Evolutionary conservation across 148 eudicot species (phyloP), one percentile per base, ranked within the genome.

Genomic region (Fallopia convolvulus): DNA sequence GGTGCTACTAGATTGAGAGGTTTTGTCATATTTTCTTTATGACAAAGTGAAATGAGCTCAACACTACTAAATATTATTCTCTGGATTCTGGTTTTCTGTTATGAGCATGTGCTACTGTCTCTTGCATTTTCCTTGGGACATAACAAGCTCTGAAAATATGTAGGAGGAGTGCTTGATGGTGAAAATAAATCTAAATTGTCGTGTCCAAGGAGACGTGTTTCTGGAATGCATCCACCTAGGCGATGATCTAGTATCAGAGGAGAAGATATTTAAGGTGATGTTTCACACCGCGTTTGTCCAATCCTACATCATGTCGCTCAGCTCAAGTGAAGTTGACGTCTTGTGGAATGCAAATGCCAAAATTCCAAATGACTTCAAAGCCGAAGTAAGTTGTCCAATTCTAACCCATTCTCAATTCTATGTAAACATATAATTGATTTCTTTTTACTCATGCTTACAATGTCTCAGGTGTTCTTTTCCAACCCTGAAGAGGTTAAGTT

Each of bases 201-300:
- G 80, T 48, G 85, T 90, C 70, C 89, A 89, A 81, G 92, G 90
- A 53, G 94, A 89, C 82, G 87, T 87, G 56, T 83, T 90, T 72
- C 77, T 89, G 8, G 94, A 90, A 84, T 89, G 90, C 75, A 74
- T 87, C 78, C 94, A 90, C 86, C 80, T 89, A 80, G 74, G 75
- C 4, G 84, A 88, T 36, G 90, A 90, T 83, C 77, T 79, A 21
- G 81, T 74, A 33, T 61, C 83, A 5, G 92, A 90, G 72, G 87
- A 87, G 33, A 86, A 86, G 77, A 84, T 90, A 49, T 90, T 89
- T 20, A 85, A 89, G 70, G 81, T 82, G 49, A 87, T 90, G 92
- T 89, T 90, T 79, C 92, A 90, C 82, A 90, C 93, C 3, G 93
- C 83, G 47, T 90, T 88, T 53, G 77, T 85, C 71, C 83, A 82